phyloP scores from a whole-genome alignment of 2,329 filamentous ascomycete species.

The Ramularia endophylla region DNA sequence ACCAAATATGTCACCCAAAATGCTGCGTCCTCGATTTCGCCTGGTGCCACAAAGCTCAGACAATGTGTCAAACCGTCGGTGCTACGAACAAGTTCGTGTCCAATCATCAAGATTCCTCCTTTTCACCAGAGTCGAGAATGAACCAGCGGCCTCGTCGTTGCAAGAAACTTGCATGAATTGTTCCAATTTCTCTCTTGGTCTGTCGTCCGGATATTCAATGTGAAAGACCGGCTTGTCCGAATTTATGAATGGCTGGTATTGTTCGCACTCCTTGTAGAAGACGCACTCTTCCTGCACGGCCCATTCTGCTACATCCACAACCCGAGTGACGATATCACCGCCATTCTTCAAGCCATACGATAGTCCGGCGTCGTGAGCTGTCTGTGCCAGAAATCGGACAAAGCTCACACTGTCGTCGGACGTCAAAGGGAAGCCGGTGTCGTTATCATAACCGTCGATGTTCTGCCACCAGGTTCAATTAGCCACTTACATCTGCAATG shows the following conservation, averaged over 20 bases:
- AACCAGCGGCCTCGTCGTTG: conserved; percentile 37
- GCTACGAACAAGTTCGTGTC: conserved; percentile 25
- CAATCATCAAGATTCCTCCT: conserved; percentile 59
- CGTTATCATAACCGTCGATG: conserved; percentile 21
- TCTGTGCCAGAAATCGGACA: conserved; percentile 55
- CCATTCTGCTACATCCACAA: conserved; percentile 55
- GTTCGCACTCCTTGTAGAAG: conserved; percentile 54
- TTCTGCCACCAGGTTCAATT: conserved; percentile 13
- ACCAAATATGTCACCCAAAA: too few species aligned
- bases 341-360: conserved; percentile 65
- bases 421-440: conserved; percentile 52
- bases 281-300: conserved; percentile 62
- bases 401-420: conserved; percentile 52
- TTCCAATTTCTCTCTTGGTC: conserved; percentile 11
- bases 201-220: conserved; percentile 62
- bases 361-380: conserved; percentile 51
- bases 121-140: conserved; percentile 62
- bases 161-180: conserved; percentile 26
- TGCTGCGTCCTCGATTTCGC: too few species aligned
- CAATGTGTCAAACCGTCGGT: too few species aligned
- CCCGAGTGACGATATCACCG: conserved; percentile 50
- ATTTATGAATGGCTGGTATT: conserved; percentile 53
- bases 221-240: conserved; percentile 65
- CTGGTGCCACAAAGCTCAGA: too few species aligned
- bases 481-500: too few species aligned